Conservation (phyloP, 306 rosid genomes). For the Prinsepia uniflora region DNA sequence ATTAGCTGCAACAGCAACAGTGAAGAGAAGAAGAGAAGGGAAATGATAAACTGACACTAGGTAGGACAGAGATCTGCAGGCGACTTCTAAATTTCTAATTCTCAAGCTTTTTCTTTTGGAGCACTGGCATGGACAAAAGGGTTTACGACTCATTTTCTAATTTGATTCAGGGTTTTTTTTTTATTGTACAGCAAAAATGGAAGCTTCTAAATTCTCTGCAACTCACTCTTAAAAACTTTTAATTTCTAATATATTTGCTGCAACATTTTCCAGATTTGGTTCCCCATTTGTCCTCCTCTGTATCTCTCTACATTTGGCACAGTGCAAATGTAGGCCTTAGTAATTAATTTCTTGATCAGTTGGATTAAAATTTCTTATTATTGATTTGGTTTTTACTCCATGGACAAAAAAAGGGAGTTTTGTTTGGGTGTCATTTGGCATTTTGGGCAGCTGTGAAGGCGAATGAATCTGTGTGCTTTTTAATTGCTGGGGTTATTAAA, state of each 20-base stretch:
- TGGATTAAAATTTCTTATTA: background rate
- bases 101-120: conserved; percentile 8
- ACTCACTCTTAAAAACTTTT: background rate
- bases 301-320: background rate
- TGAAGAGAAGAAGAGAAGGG: background rate
- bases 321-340: background rate
- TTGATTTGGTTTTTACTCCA: background rate
- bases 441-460: conserved; percentile 8
- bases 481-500: background rate
- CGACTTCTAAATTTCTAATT: conserved; percentile 16
- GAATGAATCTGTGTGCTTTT: background rate
- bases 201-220: conserved; percentile 16
- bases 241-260: background rate
- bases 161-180: background rate
- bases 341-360: background rate
- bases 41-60: conserved; percentile 40
- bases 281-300: background rate
- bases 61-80: conserved; percentile 34
- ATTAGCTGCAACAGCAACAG: background rate
- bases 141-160: background rate
- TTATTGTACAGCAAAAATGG: conserved; percentile 15
- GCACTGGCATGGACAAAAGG: background rate
- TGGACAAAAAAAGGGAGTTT: conserved; percentile 36
- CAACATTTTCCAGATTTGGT: conserved; percentile 2
- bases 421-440: conserved; percentile 45